Conservation (phyloP, 2,329 filamentous ascomycete genomes). For the Aspergillus pseudoviridinutans region DNA sequence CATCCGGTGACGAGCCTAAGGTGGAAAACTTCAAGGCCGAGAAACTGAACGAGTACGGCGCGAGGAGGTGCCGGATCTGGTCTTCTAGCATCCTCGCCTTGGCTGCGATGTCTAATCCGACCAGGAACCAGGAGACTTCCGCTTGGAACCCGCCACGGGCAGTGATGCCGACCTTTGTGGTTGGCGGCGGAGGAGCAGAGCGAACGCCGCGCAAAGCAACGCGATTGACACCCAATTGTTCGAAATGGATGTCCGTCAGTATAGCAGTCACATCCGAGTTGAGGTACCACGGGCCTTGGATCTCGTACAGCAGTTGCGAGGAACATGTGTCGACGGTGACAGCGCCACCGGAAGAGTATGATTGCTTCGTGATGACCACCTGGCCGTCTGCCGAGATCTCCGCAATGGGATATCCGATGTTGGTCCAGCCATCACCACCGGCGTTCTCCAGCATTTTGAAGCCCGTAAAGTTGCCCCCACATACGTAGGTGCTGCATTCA, state of each 20-base stretch:
- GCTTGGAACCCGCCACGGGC: constrained; percentile 47
- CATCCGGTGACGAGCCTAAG: constrained; percentile 24
- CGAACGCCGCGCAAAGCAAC: constrained; percentile 48
- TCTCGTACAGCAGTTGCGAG: constrained; percentile 53
- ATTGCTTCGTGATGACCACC: constrained; percentile 44
- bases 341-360: constrained; percentile 35
- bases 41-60: constrained; percentile 30
- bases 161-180: constrained; percentile 49
- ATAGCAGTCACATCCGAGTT: constrained; percentile 56
- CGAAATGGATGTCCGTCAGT: constrained; percentile 49
- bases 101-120: constrained; percentile 42
- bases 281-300: constrained; percentile 55
- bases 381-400: constrained; percentile 41
- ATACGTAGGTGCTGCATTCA: constrained; percentile 42
- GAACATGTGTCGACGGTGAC: constrained; percentile 50
- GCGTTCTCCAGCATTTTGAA: constrained; percentile 34
- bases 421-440: constrained; percentile 35
- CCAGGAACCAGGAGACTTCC: constrained; percentile 44
- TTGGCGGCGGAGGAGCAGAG: constrained; percentile 44
- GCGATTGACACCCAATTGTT: constrained; percentile 48
- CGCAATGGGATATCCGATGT: constrained; percentile 46
- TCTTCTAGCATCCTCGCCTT: constrained; percentile 47
- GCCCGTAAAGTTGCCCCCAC: constrained; percentile 43
- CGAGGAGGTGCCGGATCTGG: constrained; percentile 40
- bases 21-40: constrained; percentile 28